Conservation (phyloP, 441 rosid species). For the Manihot esculenta region DNA sequence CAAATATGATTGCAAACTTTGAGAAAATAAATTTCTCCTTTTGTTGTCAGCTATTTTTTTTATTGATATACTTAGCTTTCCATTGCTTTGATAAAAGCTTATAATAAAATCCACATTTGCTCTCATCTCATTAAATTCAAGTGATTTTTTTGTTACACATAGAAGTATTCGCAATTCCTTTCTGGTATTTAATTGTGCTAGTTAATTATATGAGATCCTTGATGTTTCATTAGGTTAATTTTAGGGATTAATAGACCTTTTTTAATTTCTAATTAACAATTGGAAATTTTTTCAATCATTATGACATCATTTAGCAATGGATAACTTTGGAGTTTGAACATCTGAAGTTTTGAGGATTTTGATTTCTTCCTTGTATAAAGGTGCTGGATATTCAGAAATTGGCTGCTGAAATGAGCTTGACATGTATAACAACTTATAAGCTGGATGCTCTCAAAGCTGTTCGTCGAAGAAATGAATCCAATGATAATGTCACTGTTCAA, state of each 20-base stretch:
- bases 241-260: too few species aligned
- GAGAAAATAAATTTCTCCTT: not conserved
- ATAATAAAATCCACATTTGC: not conserved
- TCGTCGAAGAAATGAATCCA: conserved; percentile 42
- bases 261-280: too few species aligned
- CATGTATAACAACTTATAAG: conserved; percentile 75
- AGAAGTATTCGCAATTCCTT: not conserved
- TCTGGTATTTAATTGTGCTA: not conserved
- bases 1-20: not conserved
- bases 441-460: conserved; percentile 92
- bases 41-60: not conserved
- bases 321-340: not conserved
- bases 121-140: not conserved
- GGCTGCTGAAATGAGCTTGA: conserved; percentile 86
- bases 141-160: not conserved
- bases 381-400: conserved; percentile 62
- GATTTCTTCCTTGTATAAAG: conserved; percentile 30
- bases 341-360: conserved; percentile 11
- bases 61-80: not conserved
- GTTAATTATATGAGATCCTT: too few species aligned
- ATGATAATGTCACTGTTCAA: conserved; percentile 30
- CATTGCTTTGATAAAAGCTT: not conserved
- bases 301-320: not conserved
- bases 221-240: too few species aligned
- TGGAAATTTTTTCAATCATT: not conserved